A percentile compares a stretch with the other conserved stretches of the same genome.
Conservation (phyloP, 306 rosid genomes). For the Cucurbita argyrosperma region DNA sequence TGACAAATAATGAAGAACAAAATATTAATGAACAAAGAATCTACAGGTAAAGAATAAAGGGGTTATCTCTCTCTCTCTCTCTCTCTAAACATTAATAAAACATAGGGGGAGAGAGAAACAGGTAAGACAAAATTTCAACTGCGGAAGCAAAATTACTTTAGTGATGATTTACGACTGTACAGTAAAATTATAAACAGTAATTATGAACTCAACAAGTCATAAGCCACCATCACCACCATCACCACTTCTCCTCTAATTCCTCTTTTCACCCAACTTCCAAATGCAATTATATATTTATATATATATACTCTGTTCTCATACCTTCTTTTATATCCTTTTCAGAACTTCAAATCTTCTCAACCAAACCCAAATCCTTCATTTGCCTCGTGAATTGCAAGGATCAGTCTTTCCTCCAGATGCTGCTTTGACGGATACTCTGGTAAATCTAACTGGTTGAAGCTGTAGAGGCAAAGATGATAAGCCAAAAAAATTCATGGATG, state of each 20-base stretch:
- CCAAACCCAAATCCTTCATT: slow-evolving; percentile 98
- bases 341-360: slow-evolving; percentile 14
- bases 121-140: slow-evolving; percentile 17
- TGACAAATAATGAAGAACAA: background rate
- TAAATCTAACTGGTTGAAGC: slow-evolving; percentile 92
- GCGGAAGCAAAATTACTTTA: slow-evolving; percentile 55
- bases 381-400: slow-evolving; percentile 89
- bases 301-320: slow-evolving; percentile 32
- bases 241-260: slow-evolving; percentile 31
- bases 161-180: slow-evolving; percentile 71
- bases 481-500: background rate
- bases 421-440: slow-evolving; percentile 92
- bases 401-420: slow-evolving; percentile 78
- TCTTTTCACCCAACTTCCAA: slow-evolving; percentile 11
- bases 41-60: background rate
- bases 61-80: background rate
- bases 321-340: background rate
- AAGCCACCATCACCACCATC: slow-evolving; percentile 22
- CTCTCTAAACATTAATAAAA: background rate
- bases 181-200: slow-evolving; percentile 34
- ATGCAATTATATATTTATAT: slow-evolving; percentile 10
- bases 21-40: background rate
- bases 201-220: slow-evolving; percentile 26
- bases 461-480: slow-evolving; percentile 22
- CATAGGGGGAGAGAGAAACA: background rate